Evolutionary conservation across 2,329 filamentous ascomycete genomes (phyloP).

Genomic region (Neopestalotiopsis rosae): DNA sequence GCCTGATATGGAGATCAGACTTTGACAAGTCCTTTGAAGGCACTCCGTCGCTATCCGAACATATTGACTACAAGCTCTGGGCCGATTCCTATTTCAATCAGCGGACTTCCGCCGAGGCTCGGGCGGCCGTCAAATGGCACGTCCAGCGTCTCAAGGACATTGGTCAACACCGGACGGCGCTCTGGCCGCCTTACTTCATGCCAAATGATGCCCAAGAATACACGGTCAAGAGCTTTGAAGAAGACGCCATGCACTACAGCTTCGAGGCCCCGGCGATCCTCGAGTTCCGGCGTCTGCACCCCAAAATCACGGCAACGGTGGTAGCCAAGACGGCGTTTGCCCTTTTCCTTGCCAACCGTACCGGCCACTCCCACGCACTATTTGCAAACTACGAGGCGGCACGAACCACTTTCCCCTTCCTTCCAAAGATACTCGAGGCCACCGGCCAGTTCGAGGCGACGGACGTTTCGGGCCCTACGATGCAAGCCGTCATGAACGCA

Average conservation of each 20-base stretch:
- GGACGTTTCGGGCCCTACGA: slow-evolving; percentile 25
- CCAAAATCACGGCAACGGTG: slow-evolving; percentile 18
- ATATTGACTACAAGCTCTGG: slow-evolving; percentile 27
- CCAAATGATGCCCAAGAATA: slow-evolving; percentile 11
- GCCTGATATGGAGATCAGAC: slow-evolving; percentile 8
- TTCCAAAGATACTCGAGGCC: slow-evolving; percentile 19
- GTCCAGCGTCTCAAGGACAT: slow-evolving; percentile 14
- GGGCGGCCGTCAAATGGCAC: slow-evolving; percentile 23
- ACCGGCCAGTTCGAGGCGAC: slow-evolving; percentile 22
- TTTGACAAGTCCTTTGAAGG: slow-evolving; percentile 4
- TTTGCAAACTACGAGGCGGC: slow-evolving; percentile 25
- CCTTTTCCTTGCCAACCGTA: slow-evolving; percentile 24
- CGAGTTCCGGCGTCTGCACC: slow-evolving; percentile 19
- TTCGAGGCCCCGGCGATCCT: slow-evolving; percentile 22
- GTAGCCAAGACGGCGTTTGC: slow-evolving; percentile 24
- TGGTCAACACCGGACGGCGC: neutral
- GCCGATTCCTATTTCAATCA: slow-evolving; percentile 25
- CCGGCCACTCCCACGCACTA: slow-evolving; percentile 25
- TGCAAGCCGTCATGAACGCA: slow-evolving; percentile 24
- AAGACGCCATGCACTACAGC: slow-evolving; percentile 19
- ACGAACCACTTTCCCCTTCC: slow-evolving; percentile 24
- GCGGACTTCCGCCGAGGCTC: slow-evolving; percentile 19
- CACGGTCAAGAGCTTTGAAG: slow-evolving; percentile 14
- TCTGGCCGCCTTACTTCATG: slow-evolving; percentile 16
- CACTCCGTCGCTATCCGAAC: slow-evolving; percentile 18